Base-by-base conservation (phyloP, 257 asterid genomes). In the Paraleonurus japonicus region DNA sequence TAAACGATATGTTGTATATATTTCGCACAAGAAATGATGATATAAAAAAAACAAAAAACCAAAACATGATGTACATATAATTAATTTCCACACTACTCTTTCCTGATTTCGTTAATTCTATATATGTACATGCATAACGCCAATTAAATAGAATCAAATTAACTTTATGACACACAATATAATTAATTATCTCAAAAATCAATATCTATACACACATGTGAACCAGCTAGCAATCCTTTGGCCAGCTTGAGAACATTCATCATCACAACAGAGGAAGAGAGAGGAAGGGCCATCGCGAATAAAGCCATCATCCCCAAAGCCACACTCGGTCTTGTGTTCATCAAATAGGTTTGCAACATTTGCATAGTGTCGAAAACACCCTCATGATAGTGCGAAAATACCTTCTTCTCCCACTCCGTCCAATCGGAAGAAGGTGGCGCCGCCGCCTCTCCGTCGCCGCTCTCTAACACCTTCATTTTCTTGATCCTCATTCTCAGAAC, bases 271-370 rank as follows among this genome's bases (percentile, higher is more conserved):
- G 80, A 84, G 4, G 80, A 43, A 50, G 96, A 88, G 0, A 83
- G 48, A 0, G 95, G 83, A 2, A 88, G 65, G 50, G 80, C 71
- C 30, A 82, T 51, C 12, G 77, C 83, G 17, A 88, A 16, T 7
- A 90, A 7, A 2, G 66, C 81, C 70, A 82, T 1, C 66, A 83
- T n/a, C 6, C 95, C 96, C 3, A 88, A 3, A 4, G 86, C 93
- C 85, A 90, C 76, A 43, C 82, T 76, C 10, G 96, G 96, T 73
- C 93, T 83, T 30, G 86, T 81, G 4, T 85, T 83, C 92, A 88
- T 76, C 81, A 90, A 81, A 60, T 27, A 83, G 37, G 79, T 3
- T 75, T 84, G 96, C 71, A 91, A 33, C 72, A 78, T 27, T 20
- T 84, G 89, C n/a, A 80, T 10, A 2, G 73, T 76, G 17, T 83